Evolutionary conservation across 345 rosid species (phyloP).

Genomic region (Punica granatum): DNA sequence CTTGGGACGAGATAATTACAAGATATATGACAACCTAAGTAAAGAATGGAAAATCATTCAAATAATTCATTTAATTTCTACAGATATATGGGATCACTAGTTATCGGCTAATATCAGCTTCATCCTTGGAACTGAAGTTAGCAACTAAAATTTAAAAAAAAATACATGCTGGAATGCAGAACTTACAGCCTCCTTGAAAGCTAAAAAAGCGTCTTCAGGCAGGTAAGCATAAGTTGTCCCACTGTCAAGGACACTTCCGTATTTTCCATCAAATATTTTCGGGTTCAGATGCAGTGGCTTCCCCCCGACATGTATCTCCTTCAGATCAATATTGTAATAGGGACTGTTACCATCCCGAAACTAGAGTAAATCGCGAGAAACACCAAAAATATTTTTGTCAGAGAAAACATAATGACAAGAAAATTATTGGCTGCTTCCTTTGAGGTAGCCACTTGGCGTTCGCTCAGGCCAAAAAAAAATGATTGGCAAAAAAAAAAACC

Average conservation of each 20-base stretch:
- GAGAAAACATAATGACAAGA: constrained; percentile 26
- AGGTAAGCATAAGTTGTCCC: constrained; percentile 92
- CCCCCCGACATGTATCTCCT: constrained; percentile 86
- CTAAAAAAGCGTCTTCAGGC: constrained; percentile 66
- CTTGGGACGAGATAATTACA: neutral
- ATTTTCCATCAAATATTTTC: constrained; percentile 59
- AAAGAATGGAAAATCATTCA: neutral
- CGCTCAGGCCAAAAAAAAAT: neutral
- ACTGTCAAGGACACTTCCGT: constrained; percentile 77
- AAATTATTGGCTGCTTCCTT: neutral
- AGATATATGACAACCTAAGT: neutral
- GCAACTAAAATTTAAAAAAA: neutral
- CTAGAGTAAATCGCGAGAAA: constrained; percentile 92
- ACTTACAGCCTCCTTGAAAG: constrained; percentile 76
- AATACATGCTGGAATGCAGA: constrained; percentile 2
- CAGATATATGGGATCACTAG: neutral
- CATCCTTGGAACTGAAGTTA: neutral
- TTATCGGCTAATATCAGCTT: neutral
- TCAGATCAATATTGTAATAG: constrained; percentile 95
- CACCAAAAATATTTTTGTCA: constrained; percentile 43
- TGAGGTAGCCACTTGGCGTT: neutral
- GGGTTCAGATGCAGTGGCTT: constrained; percentile 55
- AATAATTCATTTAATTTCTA: neutral
- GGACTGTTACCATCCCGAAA: constrained; percentile 99
- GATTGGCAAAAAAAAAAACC: neutral